Base-by-base conservation (phyloP, 2,329 filamentous ascomycete species). In the Scytalidium lignicola region DNA sequence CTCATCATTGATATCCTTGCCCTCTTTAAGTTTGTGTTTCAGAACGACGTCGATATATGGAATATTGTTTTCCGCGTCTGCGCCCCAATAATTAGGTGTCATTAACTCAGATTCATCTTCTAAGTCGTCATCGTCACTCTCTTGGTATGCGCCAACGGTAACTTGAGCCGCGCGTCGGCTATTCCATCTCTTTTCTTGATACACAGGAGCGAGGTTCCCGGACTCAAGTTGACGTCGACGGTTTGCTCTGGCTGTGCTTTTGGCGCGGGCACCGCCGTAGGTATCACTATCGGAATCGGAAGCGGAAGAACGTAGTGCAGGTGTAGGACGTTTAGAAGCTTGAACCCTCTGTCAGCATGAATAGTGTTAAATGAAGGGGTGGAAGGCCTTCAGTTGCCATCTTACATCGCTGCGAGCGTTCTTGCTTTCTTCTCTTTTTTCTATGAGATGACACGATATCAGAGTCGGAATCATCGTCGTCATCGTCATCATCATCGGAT, bases 31-130 rank as follows among this genome's bases (percentile, higher is more conserved):
- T 44, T 87, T 83, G 67, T 97, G 91, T 56, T 95, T 88, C 47
- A 99, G 80, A 46, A 99, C 86, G 55, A 88, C 83, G 65, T 99
- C 93, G 56, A 99, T 90, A 58, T 90, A 90, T 17, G 90, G 89
- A 3, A 84, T 82, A 60, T 84, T 85, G 62, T 95, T 88, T 55
- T 92, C 86, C 32, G 81, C 79, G 49, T 83, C 80, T 44, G 77
- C 78, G 37, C 75, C 71, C 78, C 85, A 91, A 65, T 93, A 83
- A 55, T 79, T 83, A 3, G 86, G 83, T 1, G 83, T 85, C 58
- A 78, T 68, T 56, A 78, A 67, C 43, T 87, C 83, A 5, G 79
- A 77, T 41, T 85, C 84, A 6, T 83, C 80, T 21, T 83, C 80
- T 3, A 83, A 73, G 12, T 85, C 82, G n/a, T 72, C 69, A 43